phyloP scores from a whole-genome alignment of 2,329 filamentous ascomycete species.

The Ceratocystis albifundus region DNA sequence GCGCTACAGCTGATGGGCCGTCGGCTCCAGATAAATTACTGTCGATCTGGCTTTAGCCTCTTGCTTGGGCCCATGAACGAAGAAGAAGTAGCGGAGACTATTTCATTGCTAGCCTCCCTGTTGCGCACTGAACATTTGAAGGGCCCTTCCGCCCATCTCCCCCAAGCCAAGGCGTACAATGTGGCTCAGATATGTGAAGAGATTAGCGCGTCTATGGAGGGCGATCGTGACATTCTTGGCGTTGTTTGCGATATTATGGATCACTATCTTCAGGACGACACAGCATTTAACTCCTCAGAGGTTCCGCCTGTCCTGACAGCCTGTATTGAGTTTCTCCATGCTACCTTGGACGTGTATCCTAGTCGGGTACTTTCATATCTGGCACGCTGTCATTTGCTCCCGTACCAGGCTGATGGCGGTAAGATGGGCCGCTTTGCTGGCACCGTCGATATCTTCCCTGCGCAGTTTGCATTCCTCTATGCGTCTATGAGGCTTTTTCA shows the following conservation, averaged over 20 bases:
- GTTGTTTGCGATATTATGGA: constrained; percentile 82
- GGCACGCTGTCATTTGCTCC: constrained; percentile 66
- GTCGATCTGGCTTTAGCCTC: constrained; percentile 43
- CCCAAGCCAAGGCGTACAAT: constrained; percentile 26
- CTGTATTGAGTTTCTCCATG: constrained; percentile 69
- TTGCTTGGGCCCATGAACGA: constrained; percentile 44
- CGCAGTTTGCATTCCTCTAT: constrained; percentile 65
- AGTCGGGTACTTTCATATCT: constrained; percentile 85
- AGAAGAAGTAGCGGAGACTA: constrained; percentile 59
- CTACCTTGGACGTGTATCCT: constrained; percentile 61
- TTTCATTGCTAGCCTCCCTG: constrained; percentile 61
- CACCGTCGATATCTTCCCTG: constrained; percentile 66
- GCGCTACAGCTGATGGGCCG: constrained; percentile 68
- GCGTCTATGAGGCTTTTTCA: constrained; percentile 64
- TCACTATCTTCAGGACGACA: constrained; percentile 48
- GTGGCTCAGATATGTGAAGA: constrained; percentile 45
- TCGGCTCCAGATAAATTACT: constrained; percentile 55
- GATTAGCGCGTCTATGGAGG: constrained; percentile 41
- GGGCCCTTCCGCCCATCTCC: constrained; percentile 25
- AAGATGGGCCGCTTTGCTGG: constrained; percentile 68
- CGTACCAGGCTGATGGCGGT: constrained; percentile 62
- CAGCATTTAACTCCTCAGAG: constrained; percentile 46
- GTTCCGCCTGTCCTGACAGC: constrained; percentile 55
- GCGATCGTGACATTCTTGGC: constrained; percentile 62
- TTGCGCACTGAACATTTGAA: constrained; percentile 43